Evolutionary conservation across 495 filamentous ascomycete genomes (phyloP).

Genomic region (Sordaria brevicollis): DNA sequence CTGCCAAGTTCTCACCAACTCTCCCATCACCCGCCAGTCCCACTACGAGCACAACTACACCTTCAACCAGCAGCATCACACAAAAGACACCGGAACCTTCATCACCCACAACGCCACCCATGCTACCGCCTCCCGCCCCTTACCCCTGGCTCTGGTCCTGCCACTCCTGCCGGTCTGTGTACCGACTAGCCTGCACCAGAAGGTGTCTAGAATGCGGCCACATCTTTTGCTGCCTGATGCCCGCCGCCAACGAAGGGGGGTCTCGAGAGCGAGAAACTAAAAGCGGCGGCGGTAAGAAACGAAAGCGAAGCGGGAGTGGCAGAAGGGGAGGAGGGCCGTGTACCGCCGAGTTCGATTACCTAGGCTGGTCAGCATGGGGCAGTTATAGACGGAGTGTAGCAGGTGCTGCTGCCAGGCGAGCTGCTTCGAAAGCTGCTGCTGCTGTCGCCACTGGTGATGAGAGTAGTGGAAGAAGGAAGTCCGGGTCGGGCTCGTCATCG

Average conservation of each 20-base stretch:
- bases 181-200: constrained; percentile 31
- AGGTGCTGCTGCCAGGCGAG: background rate
- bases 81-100: background rate
- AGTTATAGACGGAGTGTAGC: constrained; percentile 17
- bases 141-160: constrained; percentile 37
- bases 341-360: constrained; percentile 31
- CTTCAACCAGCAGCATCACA: background rate
- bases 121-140: constrained; percentile 19
- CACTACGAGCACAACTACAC: background rate
- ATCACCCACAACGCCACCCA: constrained; percentile 7
- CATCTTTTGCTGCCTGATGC: constrained; percentile 21
- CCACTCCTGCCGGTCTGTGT: constrained; percentile 26
- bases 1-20: background rate
- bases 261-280: background rate
- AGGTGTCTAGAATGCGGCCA: constrained; percentile 37
- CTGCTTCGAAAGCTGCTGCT: background rate
- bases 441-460: background rate
- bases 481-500: no score
- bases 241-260: background rate
- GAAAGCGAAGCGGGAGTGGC: background rate
- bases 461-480: background rate
- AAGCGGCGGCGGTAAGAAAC: background rate
- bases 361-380: constrained; percentile 30
- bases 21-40: background rate
- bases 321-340: constrained; percentile 9